Evolutionary conservation across 176 grass and related monocot genomes (phyloP).

Genomic region (Zizania latifolia): DNA sequence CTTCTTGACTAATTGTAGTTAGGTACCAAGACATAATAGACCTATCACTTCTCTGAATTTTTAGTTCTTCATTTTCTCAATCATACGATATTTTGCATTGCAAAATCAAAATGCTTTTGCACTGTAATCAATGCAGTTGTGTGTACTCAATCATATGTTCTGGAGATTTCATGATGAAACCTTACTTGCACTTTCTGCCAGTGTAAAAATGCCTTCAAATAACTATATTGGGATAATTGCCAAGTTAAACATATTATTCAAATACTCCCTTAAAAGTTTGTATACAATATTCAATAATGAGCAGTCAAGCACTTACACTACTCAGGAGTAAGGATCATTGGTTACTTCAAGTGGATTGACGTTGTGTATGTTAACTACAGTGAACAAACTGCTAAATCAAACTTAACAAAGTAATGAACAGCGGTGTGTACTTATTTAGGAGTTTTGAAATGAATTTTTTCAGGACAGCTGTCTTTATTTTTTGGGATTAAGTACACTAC

Average conservation of each 20-base stretch:
- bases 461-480: too few relatives aligned
- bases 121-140: not conserved
- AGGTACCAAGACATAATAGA: not conserved
- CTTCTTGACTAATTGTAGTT: not conserved
- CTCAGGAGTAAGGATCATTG: not conserved
- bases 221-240: not conserved
- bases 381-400: not conserved
- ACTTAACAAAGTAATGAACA: not conserved
- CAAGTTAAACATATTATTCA: not conserved
- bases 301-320: not conserved
- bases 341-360: not conserved
- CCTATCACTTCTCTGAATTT: not conserved
- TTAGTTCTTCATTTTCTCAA: conserved; percentile 4
- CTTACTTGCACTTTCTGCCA: not conserved
- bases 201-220: not conserved
- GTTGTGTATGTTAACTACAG: not conserved
- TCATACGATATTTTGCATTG: not conserved
- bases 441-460: not conserved
- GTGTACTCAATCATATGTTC: not conserved
- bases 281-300: not conserved
- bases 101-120: not conserved
- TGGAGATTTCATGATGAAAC: not conserved
- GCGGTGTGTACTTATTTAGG: not conserved
- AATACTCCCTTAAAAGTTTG: not conserved
- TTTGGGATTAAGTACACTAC: too few relatives aligned